phyloP scores from a whole-genome alignment of 1,139 yeast species.

The Diutina scorzettiae region DNA sequence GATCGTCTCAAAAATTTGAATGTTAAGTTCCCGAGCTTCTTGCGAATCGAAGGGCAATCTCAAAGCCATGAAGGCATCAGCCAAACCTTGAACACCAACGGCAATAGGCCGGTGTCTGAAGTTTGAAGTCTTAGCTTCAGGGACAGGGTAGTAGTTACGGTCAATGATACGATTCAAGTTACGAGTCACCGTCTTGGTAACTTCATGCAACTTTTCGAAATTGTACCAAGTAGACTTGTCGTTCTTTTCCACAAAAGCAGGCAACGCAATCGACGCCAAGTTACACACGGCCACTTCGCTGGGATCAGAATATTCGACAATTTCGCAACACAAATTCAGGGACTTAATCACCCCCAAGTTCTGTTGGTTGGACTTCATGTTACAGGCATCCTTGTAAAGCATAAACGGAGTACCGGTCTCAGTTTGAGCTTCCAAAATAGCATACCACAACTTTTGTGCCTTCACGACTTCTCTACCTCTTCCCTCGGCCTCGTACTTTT shows the following conservation, averaged over 20 bases:
- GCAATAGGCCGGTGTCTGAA: conserved; percentile 78
- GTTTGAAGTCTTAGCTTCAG: conserved; percentile 57
- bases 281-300: conserved; percentile 50
- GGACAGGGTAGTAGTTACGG: conserved; percentile 67
- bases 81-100: conserved; percentile 82
- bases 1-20: conserved; percentile 79
- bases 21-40: conserved; percentile 59
- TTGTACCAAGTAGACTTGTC: conserved; percentile 40
- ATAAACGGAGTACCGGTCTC: conserved; percentile 52
- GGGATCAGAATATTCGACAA: conserved; percentile 41
- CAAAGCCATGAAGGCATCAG: conserved; percentile 70
- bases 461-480: conserved; percentile 24
- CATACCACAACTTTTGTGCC: conserved; percentile 44
- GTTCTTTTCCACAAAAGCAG: conserved; percentile 34
- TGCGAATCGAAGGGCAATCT: conserved; percentile 72
- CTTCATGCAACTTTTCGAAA: conserved; percentile 58
- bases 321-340: conserved; percentile 48
- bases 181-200: conserved; percentile 60
- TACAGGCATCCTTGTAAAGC: conserved; percentile 47
- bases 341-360: conserved; percentile 46
- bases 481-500: conserved; percentile 32
- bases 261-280: conserved; percentile 41
- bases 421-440: conserved; percentile 43
- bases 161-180: conserved; percentile 73
- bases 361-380: conserved; percentile 40